Conservation (phyloP, 2,329 filamentous ascomycete species). For the Blastomyces emzantsi region DNA sequence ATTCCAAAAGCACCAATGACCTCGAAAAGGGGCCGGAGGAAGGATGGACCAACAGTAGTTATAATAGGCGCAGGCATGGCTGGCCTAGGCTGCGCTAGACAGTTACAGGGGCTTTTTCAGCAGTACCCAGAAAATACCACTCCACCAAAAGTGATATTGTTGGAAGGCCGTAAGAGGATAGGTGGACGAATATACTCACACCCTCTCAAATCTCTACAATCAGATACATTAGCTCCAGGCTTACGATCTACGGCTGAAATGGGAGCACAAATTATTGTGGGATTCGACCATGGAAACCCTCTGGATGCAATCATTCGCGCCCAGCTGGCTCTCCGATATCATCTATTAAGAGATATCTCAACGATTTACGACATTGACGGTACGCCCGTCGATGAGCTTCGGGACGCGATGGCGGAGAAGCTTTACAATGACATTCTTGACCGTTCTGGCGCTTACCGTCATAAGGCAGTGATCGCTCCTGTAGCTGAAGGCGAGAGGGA, state of each 20-base stretch:
- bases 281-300: conserved; percentile 91
- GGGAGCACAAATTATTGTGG: conserved; percentile 96
- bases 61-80: conserved; percentile 93
- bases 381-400: conserved; percentile 59
- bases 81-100: conserved; percentile 82
- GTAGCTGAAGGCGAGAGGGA: conserved; percentile 75
- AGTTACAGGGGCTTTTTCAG: conserved; percentile 74
- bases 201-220: conserved; percentile 52
- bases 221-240: conserved; percentile 42
- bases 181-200: conserved; percentile 92
- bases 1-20: conserved; percentile 43
- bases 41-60: conserved; percentile 61
- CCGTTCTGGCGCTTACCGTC: conserved; percentile 81
- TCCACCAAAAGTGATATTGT: conserved; percentile 63
- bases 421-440: conserved; percentile 94
- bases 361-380: conserved; percentile 71
- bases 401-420: conserved; percentile 77
- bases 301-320: conserved; percentile 84
- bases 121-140: conserved; percentile 66
- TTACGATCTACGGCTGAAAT: conserved; percentile 79
- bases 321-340: conserved; percentile 79
- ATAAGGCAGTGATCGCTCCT: conserved; percentile 59
- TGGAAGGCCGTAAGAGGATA: conserved; percentile 80
- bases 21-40: conserved; percentile 35
- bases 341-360: conserved; percentile 67